Conservation (phyloP, 2,329 filamentous ascomycete species). For the Curvularia hawaiiensis region DNA sequence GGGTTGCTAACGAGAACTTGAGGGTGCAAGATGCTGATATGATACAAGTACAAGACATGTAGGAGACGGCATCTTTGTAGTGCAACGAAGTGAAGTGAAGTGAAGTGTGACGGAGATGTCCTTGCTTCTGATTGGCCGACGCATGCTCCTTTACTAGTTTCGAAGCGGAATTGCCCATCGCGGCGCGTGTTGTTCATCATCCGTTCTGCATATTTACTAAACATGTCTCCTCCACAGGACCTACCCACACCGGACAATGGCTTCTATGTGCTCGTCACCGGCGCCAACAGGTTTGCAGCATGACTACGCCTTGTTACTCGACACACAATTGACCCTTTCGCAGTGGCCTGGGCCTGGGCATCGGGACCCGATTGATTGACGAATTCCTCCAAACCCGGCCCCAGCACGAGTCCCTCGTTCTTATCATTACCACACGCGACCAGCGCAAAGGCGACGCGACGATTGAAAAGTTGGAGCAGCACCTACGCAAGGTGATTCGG, state of each 20-base stretch:
- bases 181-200: background rate
- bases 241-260: conserved; percentile 37
- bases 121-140: conserved; percentile 18
- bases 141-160: background rate
- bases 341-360: conserved; percentile 86
- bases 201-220: background rate
- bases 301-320: no score
- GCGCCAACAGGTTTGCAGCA: conserved; percentile 75
- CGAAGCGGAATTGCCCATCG: conserved; percentile 13
- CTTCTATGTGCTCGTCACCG: conserved; percentile 73
- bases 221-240: conserved; percentile 29
- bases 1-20: background rate
- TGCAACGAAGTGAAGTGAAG: background rate
- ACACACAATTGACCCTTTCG: conserved; percentile 34
- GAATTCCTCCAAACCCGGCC: conserved; percentile 78
- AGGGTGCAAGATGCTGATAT: background rate
- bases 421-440: conserved; percentile 85
- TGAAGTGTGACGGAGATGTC: background rate
- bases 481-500: conserved; percentile 59
- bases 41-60: background rate
- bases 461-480: conserved; percentile 64
- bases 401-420: conserved; percentile 70
- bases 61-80: background rate
- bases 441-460: conserved; percentile 75
- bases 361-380: conserved; percentile 84